phyloP scores from a whole-genome alignment of 1,139 yeast genomes.

The Pichia sp. region DNA sequence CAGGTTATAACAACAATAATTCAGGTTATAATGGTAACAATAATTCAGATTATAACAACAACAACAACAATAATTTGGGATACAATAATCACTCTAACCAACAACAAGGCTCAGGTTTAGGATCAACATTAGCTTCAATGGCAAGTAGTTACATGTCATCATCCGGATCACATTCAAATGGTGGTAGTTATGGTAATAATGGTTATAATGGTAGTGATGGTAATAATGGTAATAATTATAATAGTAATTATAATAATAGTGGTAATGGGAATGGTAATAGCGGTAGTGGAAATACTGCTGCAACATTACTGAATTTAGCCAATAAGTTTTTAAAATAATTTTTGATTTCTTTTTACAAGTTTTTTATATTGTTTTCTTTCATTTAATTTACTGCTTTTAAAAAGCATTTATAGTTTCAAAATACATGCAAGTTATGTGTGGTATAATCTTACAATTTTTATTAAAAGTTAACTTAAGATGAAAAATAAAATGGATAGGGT shows the following conservation, averaged over 20 bases:
- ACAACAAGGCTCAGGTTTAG: background rate
- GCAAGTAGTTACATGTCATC: background rate
- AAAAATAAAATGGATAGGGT: too few relatives aligned
- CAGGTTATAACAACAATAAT: background rate
- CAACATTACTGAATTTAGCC: conserved; percentile 10
- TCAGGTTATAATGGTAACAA: too few relatives aligned
- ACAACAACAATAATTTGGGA: too few relatives aligned
- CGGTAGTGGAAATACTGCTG: conserved; percentile 1
- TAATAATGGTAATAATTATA: background rate
- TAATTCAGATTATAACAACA: too few relatives aligned
- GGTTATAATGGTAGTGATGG: background rate
- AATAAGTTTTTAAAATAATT: conserved; percentile 6
- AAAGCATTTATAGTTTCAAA: background rate
- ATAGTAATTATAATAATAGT: background rate
- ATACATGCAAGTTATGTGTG: too few relatives aligned
- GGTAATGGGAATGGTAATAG: conserved; percentile 1
- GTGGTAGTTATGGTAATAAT: background rate
- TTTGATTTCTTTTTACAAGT: background rate
- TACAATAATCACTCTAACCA: background rate
- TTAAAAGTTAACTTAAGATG: too few relatives aligned
- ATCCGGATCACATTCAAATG: background rate
- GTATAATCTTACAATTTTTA: too few relatives aligned
- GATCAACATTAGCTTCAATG: background rate
- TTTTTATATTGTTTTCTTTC: background rate
- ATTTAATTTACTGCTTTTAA: too few relatives aligned